phyloP scores from a whole-genome alignment of 2,329 filamentous ascomycete species.

The Orbilia ellipsospora region DNA sequence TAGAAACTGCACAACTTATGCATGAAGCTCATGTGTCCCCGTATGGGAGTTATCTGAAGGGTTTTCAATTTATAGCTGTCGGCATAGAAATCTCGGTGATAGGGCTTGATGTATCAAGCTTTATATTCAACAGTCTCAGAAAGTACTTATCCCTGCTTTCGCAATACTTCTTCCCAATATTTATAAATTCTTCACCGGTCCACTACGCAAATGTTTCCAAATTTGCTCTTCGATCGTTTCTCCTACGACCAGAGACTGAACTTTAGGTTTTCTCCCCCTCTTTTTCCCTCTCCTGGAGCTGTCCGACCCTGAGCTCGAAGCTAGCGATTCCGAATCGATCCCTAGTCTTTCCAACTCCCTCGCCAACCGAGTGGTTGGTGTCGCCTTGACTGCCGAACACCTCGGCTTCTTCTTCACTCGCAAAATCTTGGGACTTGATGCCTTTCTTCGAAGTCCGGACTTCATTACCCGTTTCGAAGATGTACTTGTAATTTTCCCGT shows the following conservation, averaged over 20 bases:
- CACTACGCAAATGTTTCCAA: slow-evolving; percentile 46
- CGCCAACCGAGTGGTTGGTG: slow-evolving; percentile 13
- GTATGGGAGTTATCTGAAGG: too few relatives aligned
- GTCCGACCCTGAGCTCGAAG: slow-evolving; percentile 5
- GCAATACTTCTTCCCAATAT: too few relatives aligned
- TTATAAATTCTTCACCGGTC: slow-evolving; percentile 27
- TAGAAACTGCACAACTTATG: too few relatives aligned
- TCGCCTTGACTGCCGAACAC: not conserved
- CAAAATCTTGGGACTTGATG: not conserved
- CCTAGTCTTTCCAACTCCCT: slow-evolving; percentile 14
- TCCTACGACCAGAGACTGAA: not conserved
- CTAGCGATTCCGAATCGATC: slow-evolving; percentile 21
- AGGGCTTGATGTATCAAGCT: too few relatives aligned
- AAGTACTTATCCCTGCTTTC: too few relatives aligned
- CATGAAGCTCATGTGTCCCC: too few relatives aligned
- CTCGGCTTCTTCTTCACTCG: slow-evolving; percentile 9
- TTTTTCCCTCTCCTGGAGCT: not conserved
- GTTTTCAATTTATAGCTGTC: too few relatives aligned
- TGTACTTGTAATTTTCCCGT: not conserved
- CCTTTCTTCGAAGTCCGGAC: not conserved
- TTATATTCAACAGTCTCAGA: too few relatives aligned
- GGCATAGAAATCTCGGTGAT: too few relatives aligned
- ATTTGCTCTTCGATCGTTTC: slow-evolving; percentile 33
- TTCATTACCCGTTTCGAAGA: not conserved
- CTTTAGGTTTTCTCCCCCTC: slow-evolving; percentile 5